phyloP scores from a whole-genome alignment of 768 basidiomycete genomes.

The Pleurotus sapidus region DNA sequence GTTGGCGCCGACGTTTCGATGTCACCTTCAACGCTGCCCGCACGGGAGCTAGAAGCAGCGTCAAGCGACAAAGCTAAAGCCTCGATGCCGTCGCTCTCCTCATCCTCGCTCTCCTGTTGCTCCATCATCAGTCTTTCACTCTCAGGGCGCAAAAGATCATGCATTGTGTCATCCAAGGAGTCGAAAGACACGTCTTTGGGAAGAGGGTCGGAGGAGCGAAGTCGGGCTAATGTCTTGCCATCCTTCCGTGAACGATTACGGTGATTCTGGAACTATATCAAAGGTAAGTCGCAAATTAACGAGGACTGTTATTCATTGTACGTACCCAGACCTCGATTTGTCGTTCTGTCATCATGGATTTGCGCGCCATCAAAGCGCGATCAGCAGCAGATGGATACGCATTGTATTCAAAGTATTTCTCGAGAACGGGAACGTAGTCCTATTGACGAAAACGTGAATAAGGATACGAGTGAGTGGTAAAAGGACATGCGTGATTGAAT shows the following conservation, averaged over 20 bases:
- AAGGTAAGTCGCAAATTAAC: background rate
- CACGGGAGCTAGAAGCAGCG: no score
- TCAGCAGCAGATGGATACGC: slow-evolving; percentile 43
- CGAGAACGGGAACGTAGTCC: slow-evolving; percentile 44
- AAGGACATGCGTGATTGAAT: slow-evolving; percentile 19
- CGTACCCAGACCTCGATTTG: slow-evolving; percentile 59
- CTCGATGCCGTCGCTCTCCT: no score
- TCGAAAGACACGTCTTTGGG: slow-evolving; percentile 20
- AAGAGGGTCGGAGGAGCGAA: slow-evolving; percentile 13
- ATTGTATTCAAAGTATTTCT: slow-evolving; percentile 46
- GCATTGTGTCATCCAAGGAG: slow-evolving; percentile 23
- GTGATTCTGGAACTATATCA: slow-evolving; percentile 52
- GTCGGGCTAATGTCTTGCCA: slow-evolving; percentile 18
- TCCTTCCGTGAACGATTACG: slow-evolving; percentile 37
- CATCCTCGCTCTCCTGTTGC: no score
- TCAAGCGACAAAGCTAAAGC: no score
- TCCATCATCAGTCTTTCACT: slow-evolving; percentile 6
- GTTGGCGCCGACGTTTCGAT: background rate
- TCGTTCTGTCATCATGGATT: slow-evolving; percentile 36
- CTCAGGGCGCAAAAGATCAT: slow-evolving; percentile 19
- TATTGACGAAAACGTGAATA: background rate
- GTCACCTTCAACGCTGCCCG: no score
- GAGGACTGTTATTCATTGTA: background rate
- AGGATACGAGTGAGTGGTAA: no score
- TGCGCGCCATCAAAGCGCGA: slow-evolving; percentile 34